Conservation (phyloP, 1,284 basidiomycete genomes). For the Trichosporon faecale region DNA sequence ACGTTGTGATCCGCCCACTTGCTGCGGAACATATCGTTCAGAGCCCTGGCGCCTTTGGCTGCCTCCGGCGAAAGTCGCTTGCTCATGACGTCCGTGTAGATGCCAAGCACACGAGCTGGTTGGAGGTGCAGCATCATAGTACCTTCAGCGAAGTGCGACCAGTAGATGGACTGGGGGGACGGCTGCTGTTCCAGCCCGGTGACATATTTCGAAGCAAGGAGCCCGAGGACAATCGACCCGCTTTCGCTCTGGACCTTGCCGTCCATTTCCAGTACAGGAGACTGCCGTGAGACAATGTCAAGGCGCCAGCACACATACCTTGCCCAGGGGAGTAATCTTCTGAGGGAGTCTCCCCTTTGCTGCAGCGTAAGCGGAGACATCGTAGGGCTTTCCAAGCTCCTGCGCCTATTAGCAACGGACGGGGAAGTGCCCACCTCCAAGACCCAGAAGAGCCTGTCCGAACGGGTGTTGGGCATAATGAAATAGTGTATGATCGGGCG, state of each 20-base stretch:
- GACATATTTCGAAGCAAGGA: not conserved
- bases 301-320: not conserved
- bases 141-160: not conserved
- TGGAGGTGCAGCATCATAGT: slow-evolving; percentile 6
- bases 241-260: not conserved
- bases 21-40: slow-evolving; percentile 5
- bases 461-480: slow-evolving; percentile 1
- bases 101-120: not conserved
- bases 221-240: not conserved
- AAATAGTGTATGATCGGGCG: not conserved
- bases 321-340: not conserved
- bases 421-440: not conserved
- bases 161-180: not conserved
- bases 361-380: not conserved
- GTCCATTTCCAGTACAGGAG: not conserved
- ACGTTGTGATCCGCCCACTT: not conserved
- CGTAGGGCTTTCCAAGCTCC: not conserved
- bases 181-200: not conserved
- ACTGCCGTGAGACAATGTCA: not conserved
- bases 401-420: not conserved
- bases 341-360: not conserved
- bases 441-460: slow-evolving; percentile 1
- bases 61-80: not conserved
- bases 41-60: not conserved
- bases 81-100: not conserved